Percentiles rank a stretch among this genome's conserved stretches.
These are phyloP conservation scores for Hemileccinum hortonii DNA, from an alignment of 1,284 basidiomycete species.

Conservation along the genomic window DNA sequence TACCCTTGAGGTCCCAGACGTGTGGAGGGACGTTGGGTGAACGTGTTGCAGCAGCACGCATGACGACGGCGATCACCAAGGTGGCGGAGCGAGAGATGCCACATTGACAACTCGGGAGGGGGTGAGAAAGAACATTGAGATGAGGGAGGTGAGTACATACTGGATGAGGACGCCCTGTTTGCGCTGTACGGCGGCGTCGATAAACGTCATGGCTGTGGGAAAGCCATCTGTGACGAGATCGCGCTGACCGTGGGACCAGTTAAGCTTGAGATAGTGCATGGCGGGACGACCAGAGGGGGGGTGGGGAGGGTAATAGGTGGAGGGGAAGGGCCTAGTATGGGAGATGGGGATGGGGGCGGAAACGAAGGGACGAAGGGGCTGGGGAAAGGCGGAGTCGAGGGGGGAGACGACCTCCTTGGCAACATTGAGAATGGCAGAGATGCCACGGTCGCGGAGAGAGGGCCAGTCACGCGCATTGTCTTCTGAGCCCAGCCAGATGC, in stretches of 20 bases:
- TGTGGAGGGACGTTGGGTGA: slow-evolving; percentile 67
- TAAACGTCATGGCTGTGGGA: slow-evolving; percentile 75
- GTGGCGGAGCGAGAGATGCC: slow-evolving; percentile 95
- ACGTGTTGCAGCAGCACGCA: slow-evolving; percentile 84
- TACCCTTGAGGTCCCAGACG: slow-evolving; percentile 78
- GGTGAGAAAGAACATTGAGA: slow-evolving; percentile 18
- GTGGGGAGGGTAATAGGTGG: slow-evolving; percentile 65
- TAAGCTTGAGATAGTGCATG: slow-evolving; percentile 89
- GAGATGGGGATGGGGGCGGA: slow-evolving; percentile 66
- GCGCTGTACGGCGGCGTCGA: slow-evolving; percentile 72
- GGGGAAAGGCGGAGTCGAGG: slow-evolving; percentile 53
- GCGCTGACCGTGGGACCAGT: slow-evolving; percentile 92
- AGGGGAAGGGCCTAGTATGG: slow-evolving; percentile 34
- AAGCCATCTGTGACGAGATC: slow-evolving; percentile 82
- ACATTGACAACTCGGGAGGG: slow-evolving; percentile 79
- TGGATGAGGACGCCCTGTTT: slow-evolving; percentile 85
- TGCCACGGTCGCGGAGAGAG: slow-evolving; percentile 67
- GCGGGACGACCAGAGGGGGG: slow-evolving; percentile 64
- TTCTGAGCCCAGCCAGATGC: slow-evolving; percentile 91
- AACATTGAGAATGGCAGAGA: slow-evolving; percentile 87
- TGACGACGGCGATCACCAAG: slow-evolving; percentile 89
- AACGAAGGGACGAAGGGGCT: slow-evolving; percentile 55
- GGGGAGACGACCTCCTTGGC: slow-evolving; percentile 89
- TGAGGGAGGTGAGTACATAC: slow-evolving; percentile 48
- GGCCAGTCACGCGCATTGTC: slow-evolving; percentile 85